phyloP scores from a whole-genome alignment of 371 early-diverging fungal genomes.

The Rhizopus sp. region DNA sequence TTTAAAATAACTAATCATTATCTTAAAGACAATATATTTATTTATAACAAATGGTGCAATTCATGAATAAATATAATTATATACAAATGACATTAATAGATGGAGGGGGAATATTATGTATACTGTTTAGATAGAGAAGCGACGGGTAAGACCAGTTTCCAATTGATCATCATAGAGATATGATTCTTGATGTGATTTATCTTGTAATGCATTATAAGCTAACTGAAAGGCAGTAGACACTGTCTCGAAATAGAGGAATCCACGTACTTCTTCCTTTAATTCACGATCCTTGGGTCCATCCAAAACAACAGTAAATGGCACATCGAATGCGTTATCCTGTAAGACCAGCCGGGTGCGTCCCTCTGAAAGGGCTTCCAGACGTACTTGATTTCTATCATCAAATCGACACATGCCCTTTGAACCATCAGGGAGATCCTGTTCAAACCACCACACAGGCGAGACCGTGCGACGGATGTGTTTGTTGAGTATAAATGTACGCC shows the following conservation, averaged over 20 bases:
- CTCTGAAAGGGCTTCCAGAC: slow-evolving; percentile 49
- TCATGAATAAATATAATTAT: not conserved
- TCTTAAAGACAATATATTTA: too few relatives aligned
- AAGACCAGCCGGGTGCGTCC: slow-evolving; percentile 36
- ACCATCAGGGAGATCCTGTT: slow-evolving; percentile 42
- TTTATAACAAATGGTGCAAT: not conserved
- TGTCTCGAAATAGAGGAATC: slow-evolving; percentile 37
- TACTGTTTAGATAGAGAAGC: slow-evolving; percentile 20
- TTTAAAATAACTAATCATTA: too few relatives aligned
- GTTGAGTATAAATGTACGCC: slow-evolving; percentile 22
- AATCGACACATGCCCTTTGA: slow-evolving; percentile 48
- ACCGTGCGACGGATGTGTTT: slow-evolving; percentile 36
- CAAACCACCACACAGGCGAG: slow-evolving; percentile 50
- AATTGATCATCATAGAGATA: slow-evolving; percentile 11
- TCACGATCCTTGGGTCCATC: slow-evolving; percentile 33
- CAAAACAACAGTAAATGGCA: slow-evolving; percentile 35
- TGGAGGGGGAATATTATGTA: not conserved
- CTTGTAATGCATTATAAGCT: slow-evolving; percentile 10
- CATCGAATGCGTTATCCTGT: slow-evolving; percentile 35
- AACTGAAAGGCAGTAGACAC: slow-evolving; percentile 23
- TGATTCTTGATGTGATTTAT: slow-evolving; percentile 10
- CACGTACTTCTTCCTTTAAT: slow-evolving; percentile 41
- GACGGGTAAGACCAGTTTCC: slow-evolving; percentile 13
- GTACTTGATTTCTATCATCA: slow-evolving; percentile 44
- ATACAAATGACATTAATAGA: not conserved